Percentiles rank a stretch among this genome's conserved stretches.
These are phyloP conservation scores for Tuber melanosporum DNA, from an alignment of 495 filamentous ascomycete species.

Conservation along the genomic window DNA sequence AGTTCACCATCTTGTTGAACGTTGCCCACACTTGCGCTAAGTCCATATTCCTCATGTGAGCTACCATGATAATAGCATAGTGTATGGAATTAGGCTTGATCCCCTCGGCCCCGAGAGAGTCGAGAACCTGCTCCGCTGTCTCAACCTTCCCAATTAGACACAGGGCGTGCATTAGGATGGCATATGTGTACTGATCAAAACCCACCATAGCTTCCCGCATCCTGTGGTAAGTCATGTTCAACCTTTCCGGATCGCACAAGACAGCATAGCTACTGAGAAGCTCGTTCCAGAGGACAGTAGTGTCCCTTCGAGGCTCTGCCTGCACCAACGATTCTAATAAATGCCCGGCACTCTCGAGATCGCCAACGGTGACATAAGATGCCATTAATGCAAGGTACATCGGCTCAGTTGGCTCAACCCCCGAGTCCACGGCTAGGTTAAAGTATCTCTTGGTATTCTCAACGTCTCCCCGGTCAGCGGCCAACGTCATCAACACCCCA, in stretches of 20 bases:
- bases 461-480: conserved; percentile 66
- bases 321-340: conserved; percentile 48
- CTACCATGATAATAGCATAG: conserved; percentile 68
- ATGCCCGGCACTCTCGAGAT: conserved; percentile 55
- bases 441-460: conserved; percentile 60
- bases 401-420: conserved; percentile 44
- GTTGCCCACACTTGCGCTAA: conserved; percentile 51
- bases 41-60: conserved; percentile 51
- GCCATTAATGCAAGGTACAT: conserved; percentile 62
- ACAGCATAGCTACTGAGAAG: conserved; percentile 63
- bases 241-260: conserved; percentile 55
- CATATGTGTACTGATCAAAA: conserved; percentile 67
- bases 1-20: conserved; percentile 50
- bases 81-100: conserved; percentile 61
- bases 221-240: conserved; percentile 54
- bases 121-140: conserved; percentile 60
- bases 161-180: conserved; percentile 65
- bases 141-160: conserved; percentile 55
- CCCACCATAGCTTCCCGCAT: conserved; percentile 57
- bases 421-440: conserved; percentile 47
- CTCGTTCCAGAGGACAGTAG: conserved; percentile 69
- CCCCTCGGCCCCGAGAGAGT: conserved; percentile 53
- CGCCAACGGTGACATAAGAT: conserved; percentile 60
- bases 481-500: conserved; percentile 63
- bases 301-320: conserved; percentile 45